Evolutionary conservation across 148 eudicot genomes (phyloP).

Genomic region (Silene conica): DNA sequence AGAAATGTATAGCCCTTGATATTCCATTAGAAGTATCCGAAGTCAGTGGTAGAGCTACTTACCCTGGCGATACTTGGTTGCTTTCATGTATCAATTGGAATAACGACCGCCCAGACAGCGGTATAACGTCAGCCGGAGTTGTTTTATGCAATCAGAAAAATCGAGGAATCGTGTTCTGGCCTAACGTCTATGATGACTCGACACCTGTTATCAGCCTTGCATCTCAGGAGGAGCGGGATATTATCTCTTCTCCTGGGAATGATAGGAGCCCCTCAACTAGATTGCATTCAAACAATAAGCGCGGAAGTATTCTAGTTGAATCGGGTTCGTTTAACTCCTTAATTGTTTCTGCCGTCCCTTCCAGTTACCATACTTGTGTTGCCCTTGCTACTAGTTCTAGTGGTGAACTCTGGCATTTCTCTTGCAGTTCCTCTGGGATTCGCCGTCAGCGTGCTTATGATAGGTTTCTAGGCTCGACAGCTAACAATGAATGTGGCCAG

Average conservation of each 20-base stretch:
- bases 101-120: slow-evolving; percentile 26
- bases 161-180: slow-evolving; percentile 68
- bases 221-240: slow-evolving; percentile 43
- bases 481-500: slow-evolving; percentile 35
- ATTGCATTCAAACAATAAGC: slow-evolving; percentile 29
- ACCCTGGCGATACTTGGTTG: slow-evolving; percentile 54
- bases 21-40: slow-evolving; percentile 44
- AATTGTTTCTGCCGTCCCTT: slow-evolving; percentile 61
- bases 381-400: slow-evolving; percentile 75
- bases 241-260: slow-evolving; percentile 27
- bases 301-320: slow-evolving; percentile 35
- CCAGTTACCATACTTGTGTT: slow-evolving; percentile 40
- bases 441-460: slow-evolving; percentile 32
- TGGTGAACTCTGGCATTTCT: slow-evolving; percentile 79
- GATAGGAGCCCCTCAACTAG: slow-evolving; percentile 37
- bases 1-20: slow-evolving; percentile 65
- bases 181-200: slow-evolving; percentile 49
- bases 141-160: slow-evolving; percentile 62
- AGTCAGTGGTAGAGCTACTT: slow-evolving; percentile 32
- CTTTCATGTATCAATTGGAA: slow-evolving; percentile 64
- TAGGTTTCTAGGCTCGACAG: slow-evolving; percentile 27
- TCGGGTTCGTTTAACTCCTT: slow-evolving; percentile 58
- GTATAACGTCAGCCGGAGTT: slow-evolving; percentile 51
- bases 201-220: slow-evolving; percentile 41
- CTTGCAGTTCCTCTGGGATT: slow-evolving; percentile 61